A percentile compares a stretch with the other conserved stretches of the same genome.
Conservation (phyloP, 1,284 basidiomycete genomes). For the Coniferiporia sulphurascens region DNA sequence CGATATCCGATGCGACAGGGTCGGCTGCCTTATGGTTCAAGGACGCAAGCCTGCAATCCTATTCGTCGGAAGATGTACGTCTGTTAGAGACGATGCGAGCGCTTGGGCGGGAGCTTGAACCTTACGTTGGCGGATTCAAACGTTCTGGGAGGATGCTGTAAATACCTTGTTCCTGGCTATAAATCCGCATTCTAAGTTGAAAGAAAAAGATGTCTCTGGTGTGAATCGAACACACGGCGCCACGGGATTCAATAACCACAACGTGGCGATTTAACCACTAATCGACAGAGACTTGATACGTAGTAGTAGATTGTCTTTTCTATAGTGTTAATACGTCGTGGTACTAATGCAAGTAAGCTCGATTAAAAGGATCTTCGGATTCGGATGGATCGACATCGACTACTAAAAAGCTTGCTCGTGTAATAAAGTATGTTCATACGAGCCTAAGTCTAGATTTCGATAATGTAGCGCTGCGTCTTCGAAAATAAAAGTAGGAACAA, state of each 20-base stretch:
- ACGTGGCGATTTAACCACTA: slow-evolving; percentile 20
- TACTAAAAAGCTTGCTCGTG: no score
- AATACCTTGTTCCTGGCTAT: neutral
- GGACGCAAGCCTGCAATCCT: neutral
- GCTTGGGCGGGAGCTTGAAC: slow-evolving; percentile 21
- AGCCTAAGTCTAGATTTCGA: no score
- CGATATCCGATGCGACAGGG: neutral
- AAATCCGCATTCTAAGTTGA: neutral
- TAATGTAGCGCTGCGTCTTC: no score
- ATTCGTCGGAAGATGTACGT: slow-evolving; percentile 18
- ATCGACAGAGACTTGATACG: slow-evolving; percentile 15
- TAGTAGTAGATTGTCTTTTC: neutral
- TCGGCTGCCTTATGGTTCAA: neutral
- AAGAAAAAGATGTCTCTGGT: slow-evolving; percentile 9
- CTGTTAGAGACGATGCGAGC: slow-evolving; percentile 20
- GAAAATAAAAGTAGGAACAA: no score
- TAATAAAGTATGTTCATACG: no score
- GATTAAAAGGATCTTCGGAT: no score
- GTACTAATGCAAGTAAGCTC: no score
- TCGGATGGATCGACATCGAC: no score
- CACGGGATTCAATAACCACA: slow-evolving; percentile 10
- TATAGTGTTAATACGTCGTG: neutral
- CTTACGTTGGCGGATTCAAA: slow-evolving; percentile 16
- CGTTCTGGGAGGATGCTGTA: neutral
- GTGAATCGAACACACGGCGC: slow-evolving; percentile 19